Base-by-base conservation (phyloP, 2,329 filamentous ascomycete species). In the Zymoseptoria brevis region DNA sequence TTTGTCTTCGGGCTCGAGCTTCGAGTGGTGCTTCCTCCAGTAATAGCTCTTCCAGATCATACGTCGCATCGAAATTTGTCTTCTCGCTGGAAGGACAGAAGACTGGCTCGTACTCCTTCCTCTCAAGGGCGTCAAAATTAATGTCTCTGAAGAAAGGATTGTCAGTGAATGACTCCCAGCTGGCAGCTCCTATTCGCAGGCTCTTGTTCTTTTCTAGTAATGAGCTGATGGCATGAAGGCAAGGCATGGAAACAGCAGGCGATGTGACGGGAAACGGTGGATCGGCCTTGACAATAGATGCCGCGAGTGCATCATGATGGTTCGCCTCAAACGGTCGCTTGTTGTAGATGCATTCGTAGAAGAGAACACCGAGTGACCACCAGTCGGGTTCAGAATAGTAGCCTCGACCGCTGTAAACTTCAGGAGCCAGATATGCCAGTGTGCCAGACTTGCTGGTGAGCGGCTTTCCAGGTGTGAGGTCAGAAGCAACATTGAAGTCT, bases 321-420 rank as follows among this genome's bases (percentile, higher is more conserved):
- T 87, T 90, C 56, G 90, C 93, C 71, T 96, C 91, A 66, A 97
- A 99, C 21, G 94, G 94, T 68, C 94, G 85, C 90, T 95, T 97
- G 78, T 95, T 96, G 78, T 97, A 99, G 65, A 99, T 96, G 81
- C 94, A 97, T 75, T 99, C 94, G 75, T 96, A 99, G 74, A 97
- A 97, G n/a, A 96, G 83, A 52, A 99, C 94, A 54, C 94, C 94
- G 21, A 99, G 77, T 5, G 94, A 97, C 94, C 94, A 99, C 94
- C 94, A 99, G 73, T 99, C 94, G 50, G 94, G 92, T 67, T 94
- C 89, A 53, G 86, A 85, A 61, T 89, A 87, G 71, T 99, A 99
- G 48, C 94, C 94, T 62, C 86, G 87, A 54, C 93, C 93, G 65
- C 87, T 83, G 70, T 97, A 99, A 1, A 97, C 94, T 74, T 99